A percentile compares a stretch with the other conserved stretches of the same genome.
phyloP scores from a whole-genome alignment of 2,329 filamentous ascomycete genomes.

The Aspergillus sp. region DNA sequence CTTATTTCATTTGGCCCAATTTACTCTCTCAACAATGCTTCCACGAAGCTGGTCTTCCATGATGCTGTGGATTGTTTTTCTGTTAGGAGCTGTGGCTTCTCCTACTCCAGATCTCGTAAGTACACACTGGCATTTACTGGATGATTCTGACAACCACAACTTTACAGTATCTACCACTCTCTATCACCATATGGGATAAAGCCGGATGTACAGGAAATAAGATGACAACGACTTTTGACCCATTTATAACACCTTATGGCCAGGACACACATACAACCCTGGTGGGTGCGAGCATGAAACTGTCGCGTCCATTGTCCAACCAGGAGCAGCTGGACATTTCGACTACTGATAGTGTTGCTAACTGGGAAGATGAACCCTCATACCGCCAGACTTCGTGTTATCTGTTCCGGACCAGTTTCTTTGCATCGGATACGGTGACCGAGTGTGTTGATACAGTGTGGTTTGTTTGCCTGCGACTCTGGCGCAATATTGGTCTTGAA shows the following conservation, averaged over 20 bases:
- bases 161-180: not conserved
- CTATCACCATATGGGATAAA: not conserved
- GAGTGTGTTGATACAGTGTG: not conserved
- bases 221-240: not conserved
- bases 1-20: not conserved
- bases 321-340: not conserved
- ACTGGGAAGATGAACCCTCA: not conserved
- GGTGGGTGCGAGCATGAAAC: not conserved
- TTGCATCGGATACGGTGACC: not conserved
- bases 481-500: not conserved
- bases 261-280: not conserved
- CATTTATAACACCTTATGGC: not conserved
- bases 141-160: not conserved
- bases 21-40: not conserved
- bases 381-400: not conserved
- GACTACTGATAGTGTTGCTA: not conserved
- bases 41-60: not conserved
- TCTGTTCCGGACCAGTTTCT: not conserved
- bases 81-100: not conserved
- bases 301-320: not conserved
- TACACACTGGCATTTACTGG: not conserved
- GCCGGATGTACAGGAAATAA: not conserved
- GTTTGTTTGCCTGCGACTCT: not conserved
- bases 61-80: not conserved
- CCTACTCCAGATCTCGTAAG: not conserved